These are phyloP conservation scores for Penicillium digitatum DNA, from an alignment of 2,329 filamentous ascomycete species.

Conservation along the genomic window DNA sequence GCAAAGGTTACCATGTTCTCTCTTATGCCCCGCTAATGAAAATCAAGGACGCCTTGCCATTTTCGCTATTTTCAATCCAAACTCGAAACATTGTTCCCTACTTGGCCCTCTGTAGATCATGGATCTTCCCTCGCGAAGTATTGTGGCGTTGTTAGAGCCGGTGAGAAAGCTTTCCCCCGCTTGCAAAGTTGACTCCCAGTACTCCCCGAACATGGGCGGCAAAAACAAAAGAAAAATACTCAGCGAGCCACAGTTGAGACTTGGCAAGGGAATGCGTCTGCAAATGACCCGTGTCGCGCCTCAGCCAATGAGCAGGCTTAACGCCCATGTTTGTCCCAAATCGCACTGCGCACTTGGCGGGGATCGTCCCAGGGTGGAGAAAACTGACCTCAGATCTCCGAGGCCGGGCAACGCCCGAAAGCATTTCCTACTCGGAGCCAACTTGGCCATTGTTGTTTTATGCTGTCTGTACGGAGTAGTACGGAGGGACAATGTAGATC, in stretches of 20 bases:
- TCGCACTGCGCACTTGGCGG: constrained; percentile 14
- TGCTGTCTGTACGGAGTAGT: not conserved
- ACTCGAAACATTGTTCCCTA: constrained; percentile 9
- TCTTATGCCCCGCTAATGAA: constrained; percentile 1
- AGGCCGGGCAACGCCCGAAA: constrained; percentile 14
- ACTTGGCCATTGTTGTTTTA: not conserved
- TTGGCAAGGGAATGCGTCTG: constrained; percentile 16
- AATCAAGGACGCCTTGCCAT: not conserved
- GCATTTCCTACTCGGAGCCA: constrained; percentile 3
- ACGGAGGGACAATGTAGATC: constrained; percentile 5
- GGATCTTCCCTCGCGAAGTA: constrained; percentile 3
- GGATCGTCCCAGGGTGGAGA: constrained; percentile 15
- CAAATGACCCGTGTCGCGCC: constrained; percentile 17
- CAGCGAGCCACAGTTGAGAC: constrained; percentile 17
- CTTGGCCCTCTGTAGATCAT: constrained; percentile 20
- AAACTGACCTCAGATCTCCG: constrained; percentile 8
- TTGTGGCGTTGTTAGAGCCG: constrained; percentile 9
- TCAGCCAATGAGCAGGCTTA: constrained; percentile 15
- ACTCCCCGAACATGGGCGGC: constrained; percentile 7
- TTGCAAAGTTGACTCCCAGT: not conserved
- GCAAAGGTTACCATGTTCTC: constrained; percentile 3
- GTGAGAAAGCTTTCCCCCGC: constrained; percentile 8
- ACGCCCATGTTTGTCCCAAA: constrained; percentile 12
- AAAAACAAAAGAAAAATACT: constrained; percentile 5
- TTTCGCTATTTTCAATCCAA: constrained; percentile 2